A percentile compares a stretch with the other conserved stretches of the same genome.
Conservation (phyloP, 495 filamentous ascomycete genomes). For the Hypoxylon perforatum region DNA sequence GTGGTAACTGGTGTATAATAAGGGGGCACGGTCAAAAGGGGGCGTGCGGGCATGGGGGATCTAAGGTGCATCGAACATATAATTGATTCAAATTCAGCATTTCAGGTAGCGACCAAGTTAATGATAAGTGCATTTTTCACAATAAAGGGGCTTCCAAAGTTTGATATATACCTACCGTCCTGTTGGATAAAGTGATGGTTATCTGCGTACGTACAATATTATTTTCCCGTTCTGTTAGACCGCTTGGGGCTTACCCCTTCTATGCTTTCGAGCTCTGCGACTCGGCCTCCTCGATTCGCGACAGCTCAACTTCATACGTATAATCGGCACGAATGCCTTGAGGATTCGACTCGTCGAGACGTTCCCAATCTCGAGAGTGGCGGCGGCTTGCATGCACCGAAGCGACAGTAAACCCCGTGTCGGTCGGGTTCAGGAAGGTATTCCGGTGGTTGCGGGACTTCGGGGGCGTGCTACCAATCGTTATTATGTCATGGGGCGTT, state of each 20-base stretch:
- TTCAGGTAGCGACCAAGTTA: background rate
- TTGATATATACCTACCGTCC: background rate
- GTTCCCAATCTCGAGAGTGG: constrained; percentile 22
- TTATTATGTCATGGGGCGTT: constrained; percentile 42
- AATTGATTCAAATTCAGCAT: constrained; percentile 9
- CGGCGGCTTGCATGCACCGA: constrained; percentile 15
- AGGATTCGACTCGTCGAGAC: constrained; percentile 10
- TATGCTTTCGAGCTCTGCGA: background rate
- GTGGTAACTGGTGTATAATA: constrained; percentile 31
- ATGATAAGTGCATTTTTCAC: background rate
- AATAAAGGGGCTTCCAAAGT: background rate
- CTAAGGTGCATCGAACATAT: constrained; percentile 12
- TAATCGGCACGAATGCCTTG: constrained; percentile 21
- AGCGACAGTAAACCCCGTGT: constrained; percentile 16
- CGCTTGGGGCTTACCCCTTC: background rate
- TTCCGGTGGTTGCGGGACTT: constrained; percentile 2
- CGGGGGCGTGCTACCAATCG: constrained; percentile 46
- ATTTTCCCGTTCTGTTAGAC: background rate
- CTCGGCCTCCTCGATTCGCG: background rate
- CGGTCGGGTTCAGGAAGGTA: constrained; percentile 23
- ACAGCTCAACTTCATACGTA: constrained; percentile 28
- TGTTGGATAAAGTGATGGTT: too few relatives aligned
- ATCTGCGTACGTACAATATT: too few relatives aligned
- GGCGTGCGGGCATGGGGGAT: background rate
- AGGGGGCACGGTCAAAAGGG: background rate